phyloP scores from a whole-genome alignment of 768 basidiomycete genomes.

The Calocera cornea region DNA sequence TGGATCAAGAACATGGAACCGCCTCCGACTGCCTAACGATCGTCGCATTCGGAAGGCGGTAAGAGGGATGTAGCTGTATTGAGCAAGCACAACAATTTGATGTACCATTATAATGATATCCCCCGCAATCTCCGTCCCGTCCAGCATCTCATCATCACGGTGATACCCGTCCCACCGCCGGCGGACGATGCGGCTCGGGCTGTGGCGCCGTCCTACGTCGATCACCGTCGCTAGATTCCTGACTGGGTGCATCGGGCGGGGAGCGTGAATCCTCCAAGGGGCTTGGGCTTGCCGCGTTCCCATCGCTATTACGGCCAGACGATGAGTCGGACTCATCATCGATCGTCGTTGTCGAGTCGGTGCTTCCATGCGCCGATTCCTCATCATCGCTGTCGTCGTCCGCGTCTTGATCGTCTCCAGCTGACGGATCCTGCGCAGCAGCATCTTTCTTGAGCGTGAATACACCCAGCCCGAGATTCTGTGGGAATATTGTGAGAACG shows the following conservation, averaged over 20 bases:
- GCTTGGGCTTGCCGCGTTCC: neutral
- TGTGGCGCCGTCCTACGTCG: neutral
- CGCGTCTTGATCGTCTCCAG: neutral
- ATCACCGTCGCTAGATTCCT: neutral
- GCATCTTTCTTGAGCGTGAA: conserved; percentile 29
- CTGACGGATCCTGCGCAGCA: conserved; percentile 10
- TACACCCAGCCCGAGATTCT: conserved; percentile 55
- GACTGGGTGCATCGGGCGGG: neutral
- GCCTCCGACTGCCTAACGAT: neutral
- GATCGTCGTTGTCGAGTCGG: neutral
- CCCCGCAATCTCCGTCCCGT: neutral
- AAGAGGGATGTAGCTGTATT: neutral
- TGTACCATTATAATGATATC: conserved; percentile 5
- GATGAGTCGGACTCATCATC: neutral
- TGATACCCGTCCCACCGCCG: neutral
- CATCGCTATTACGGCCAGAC: neutral
- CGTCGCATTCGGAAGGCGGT: neutral
- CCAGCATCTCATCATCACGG: neutral
- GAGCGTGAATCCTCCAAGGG: neutral
- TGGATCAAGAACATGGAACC: conserved; percentile 90
- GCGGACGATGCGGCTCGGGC: neutral
- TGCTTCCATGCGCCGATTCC: neutral
- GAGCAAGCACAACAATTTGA: neutral
- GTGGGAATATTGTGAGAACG: conserved; percentile 4
- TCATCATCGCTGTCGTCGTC: neutral